Conservation (phyloP, 768 basidiomycete genomes). For the Mycena galericulata region DNA sequence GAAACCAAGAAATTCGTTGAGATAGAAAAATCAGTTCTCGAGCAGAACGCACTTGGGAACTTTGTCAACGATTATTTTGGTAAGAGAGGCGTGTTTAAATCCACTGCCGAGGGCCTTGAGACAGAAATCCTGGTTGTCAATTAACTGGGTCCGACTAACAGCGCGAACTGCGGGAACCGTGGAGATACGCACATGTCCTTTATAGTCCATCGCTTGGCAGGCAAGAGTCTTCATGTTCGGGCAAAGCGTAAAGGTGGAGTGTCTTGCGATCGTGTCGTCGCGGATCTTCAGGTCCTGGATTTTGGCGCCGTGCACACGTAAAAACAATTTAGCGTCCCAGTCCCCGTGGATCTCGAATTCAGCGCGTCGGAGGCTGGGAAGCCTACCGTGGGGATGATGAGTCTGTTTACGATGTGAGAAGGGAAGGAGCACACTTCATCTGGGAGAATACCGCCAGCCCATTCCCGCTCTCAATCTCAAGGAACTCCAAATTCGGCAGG, state of each 20-base stretch:
- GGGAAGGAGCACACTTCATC: neutral
- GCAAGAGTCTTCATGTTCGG: neutral
- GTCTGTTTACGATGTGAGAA: neutral
- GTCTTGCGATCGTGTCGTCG: neutral
- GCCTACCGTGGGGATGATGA: neutral
- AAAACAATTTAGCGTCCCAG: neutral
- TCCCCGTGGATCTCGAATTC: neutral
- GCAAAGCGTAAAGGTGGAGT: neutral
- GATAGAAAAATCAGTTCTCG: neutral
- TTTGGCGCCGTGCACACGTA: neutral
- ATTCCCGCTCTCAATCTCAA: neutral
- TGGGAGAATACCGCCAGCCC: neutral
- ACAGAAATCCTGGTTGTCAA: neutral
- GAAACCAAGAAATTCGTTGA: neutral
- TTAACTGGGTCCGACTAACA: neutral
- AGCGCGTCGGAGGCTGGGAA: neutral
- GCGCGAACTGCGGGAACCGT: too few species aligned
- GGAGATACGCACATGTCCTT: neutral
- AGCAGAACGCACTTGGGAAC: neutral
- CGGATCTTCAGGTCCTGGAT: neutral
- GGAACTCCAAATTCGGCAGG: neutral
- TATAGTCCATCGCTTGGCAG: neutral
- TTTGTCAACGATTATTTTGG: neutral
- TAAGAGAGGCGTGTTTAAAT: neutral
- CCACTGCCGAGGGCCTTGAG: neutral